Base-by-base conservation (phyloP, 352 stramenopile genomes). In the Globisporangium uncinulatum region DNA sequence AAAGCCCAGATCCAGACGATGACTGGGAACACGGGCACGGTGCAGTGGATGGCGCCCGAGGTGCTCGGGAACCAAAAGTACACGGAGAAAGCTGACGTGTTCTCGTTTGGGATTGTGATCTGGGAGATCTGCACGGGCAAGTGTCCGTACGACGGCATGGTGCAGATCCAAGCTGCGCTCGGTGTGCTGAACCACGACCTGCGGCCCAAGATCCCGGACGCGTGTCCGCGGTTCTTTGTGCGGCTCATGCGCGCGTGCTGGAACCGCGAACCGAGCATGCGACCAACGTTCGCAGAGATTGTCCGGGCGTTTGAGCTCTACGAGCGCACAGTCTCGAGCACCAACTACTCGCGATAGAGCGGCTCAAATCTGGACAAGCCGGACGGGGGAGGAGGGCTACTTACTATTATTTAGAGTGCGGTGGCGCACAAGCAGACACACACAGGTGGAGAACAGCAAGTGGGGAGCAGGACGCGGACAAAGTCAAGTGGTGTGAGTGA, bases 71-170 rank as follows among this genome's bases (percentile, higher is more conserved):
- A 79, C 8, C 81, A 91, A 31, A 93, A 93, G 61, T 93, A 93
- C 71, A 92, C 85, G 37, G 83, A 95, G 59, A 93, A 93, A 59
- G 83, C 85, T 10, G 85, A 95, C 58, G 83, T 95, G 19, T 95
- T 93, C 37, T 95, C 85, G 21, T 95, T 87, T 58, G 85, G 81
- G 20, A 72, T 95, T n/a, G 85, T 95, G n/a, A 65, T 86, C 17
- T 94, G 82, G 82, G 85, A 94, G 60, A 97, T 92, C 6, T 82
- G 96, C 52, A 95, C 91, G 44, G 71, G 88, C 6, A 74, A 87
- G 39, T 96, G 94, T 71, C 92, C 92, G 14, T 97, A 97, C 62
- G 86, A 96, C 43, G 92, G 87, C 2, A 67, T 97, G 54, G 86
- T 87, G 20, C 89, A 96, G 57, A 95, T 97, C 54, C 85, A 96